Base-by-base conservation (phyloP, 2,329 filamentous ascomycete species). In the Ophiognomonia clavigignenti-juglandacearum region DNA sequence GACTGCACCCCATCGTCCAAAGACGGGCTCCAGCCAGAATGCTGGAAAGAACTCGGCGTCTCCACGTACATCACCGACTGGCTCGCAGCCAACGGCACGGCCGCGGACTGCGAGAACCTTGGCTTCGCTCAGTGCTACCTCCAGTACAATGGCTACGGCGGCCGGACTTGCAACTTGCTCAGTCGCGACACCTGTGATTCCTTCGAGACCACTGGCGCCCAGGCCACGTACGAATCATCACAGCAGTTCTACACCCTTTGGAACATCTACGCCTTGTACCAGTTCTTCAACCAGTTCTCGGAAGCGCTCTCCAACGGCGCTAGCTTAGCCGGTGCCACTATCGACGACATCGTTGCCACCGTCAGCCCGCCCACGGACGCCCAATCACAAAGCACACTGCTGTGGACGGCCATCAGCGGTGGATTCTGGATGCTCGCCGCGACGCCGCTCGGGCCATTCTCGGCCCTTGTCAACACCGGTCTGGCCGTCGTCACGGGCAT, bases 271-370 rank as follows among this genome's bases (percentile, higher is more conserved):
- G 53, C 55, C 13, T 45, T 59, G 4, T 57, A 56, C 44, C 58
- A 60, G 26, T 60, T 58, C 47, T 60, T 60, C 53, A 60, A 59
- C 37, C 58, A 60, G 44, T 59, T 57, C 38, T 60, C 57, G 1
- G 47, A 53, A 14, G 58, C 58, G 8, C 50, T 59, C 6, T 55
- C 55, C 41, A 54, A 57, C 20, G 58, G 58, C 1, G 53, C 54
- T n/a, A 48, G 53, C 11, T 54, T 59, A 14, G 58, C 56, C 3
- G 52, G 56, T 2, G 53, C 57, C 34, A 60, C 57, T 6, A 50
- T 60, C 29, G 56, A 50, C 31, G 53, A 54, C 29, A 60, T 59
- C 26, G 56, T 60, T 8, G 50, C 55, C 2, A 55, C 57, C 4
- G 53, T 59, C 7, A 57, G 56, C 5, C 58, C 58, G 14, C 45